These are phyloP conservation scores for Coleophoma crateriformis DNA, from an alignment of 2,329 filamentous ascomycete species.

Conservation along the genomic window DNA sequence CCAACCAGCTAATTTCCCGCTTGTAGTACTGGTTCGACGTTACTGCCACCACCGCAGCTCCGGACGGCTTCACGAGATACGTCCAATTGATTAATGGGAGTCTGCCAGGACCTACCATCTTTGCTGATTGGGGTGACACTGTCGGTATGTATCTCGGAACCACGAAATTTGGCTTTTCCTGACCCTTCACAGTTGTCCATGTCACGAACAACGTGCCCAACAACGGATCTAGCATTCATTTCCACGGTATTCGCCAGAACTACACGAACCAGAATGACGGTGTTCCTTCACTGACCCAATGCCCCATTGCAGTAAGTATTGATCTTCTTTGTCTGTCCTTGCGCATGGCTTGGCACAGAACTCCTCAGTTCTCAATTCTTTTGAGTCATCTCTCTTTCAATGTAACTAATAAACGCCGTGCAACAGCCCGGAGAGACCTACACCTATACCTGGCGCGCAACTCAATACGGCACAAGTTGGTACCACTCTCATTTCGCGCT, in stretches of 20 bases:
- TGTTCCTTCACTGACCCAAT: constrained; percentile 48
- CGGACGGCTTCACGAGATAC: constrained; percentile 23
- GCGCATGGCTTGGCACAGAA: too few species aligned
- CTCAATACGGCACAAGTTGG: constrained; percentile 41
- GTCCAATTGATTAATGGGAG: constrained; percentile 25
- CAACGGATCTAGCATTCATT: constrained; percentile 34
- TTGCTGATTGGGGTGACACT: constrained; percentile 29
- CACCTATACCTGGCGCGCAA: constrained; percentile 14
- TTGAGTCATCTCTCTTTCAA: too few species aligned
- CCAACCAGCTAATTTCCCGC: background rate
- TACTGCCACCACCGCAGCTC: constrained; percentile 18
- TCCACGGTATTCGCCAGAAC: constrained; percentile 40
- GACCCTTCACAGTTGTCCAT: constrained; percentile 25
- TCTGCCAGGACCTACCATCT: constrained; percentile 25
- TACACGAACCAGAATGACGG: constrained; percentile 35
- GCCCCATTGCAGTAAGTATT: constrained; percentile 44
- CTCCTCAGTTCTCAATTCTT: too few species aligned
- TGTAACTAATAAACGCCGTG: too few species aligned
- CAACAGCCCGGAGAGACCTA: constrained; percentile 25
- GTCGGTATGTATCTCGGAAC: constrained; percentile 31
- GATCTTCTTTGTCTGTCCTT: too few species aligned
- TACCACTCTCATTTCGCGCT: constrained; percentile 53
- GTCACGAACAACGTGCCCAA: constrained; percentile 25
- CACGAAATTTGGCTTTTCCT: constrained; percentile 3
- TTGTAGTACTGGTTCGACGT: constrained; percentile 18